Evolutionary conservation across 306 rosid genomes (phyloP), one percentile per base, ranked within the genome.

Genomic region (Dalbergia cultrata): DNA sequence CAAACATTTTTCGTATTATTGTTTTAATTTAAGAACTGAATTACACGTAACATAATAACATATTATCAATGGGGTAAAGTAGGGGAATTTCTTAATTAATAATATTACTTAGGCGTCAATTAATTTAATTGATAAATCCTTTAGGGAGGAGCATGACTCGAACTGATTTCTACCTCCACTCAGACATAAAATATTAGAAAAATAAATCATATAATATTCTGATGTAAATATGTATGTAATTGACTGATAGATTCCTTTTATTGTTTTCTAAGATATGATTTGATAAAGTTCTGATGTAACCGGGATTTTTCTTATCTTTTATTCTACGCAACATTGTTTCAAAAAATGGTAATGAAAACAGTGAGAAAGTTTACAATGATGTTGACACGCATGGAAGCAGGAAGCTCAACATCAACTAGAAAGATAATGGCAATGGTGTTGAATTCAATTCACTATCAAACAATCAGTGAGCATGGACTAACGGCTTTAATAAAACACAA

Each of bases 281-380:
- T 37, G 47, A 66, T 65, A 66, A 62, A 73, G 62, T 14, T 13
- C 54, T 56, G 80, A 65, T 74, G 75, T 31, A 66, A 73, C 33
- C 7, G 19, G 21, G 50, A 39, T 69, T 73, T 65, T 74, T 74
- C 22, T 31, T 45, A 45, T 33, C 74, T 72, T 64, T 72, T 26
- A 34, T 39, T 39, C 39, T 35, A 75, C 65, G 71, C 50, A 67
- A 67, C 57, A 54, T 67, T 67, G 67, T 41, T 67, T 53, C 5
- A 35, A 1, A 39, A 77, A 66, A 54, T 5, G 53, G 33, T 13
- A 53, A 3, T 13, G 56, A 12, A 56, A 65, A 77, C 67, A 16
- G 74, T 67, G 74, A 52, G 34, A 67, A 77, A 37, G 74, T 77
- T 67, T 53, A 37, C 8, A 67, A 41, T 39, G 74, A 39, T 22